A percentile compares a stretch with the other conserved stretches of the same genome.
Evolutionary conservation across 768 basidiomycete genomes (phyloP).

Genomic region (Trametes cingulata): DNA sequence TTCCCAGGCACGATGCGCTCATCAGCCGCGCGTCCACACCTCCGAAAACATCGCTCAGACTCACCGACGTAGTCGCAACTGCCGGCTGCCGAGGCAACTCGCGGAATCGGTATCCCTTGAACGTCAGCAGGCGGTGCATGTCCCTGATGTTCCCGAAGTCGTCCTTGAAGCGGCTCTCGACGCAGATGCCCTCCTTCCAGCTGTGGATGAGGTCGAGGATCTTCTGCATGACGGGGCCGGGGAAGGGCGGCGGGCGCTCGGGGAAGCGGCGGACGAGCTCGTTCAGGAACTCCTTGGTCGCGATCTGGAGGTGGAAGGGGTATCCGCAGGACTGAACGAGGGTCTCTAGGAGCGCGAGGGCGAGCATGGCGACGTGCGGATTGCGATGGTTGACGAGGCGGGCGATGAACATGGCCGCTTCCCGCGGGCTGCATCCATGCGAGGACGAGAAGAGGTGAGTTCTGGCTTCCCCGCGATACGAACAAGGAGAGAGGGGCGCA

Average conservation of each 20-base stretch:
- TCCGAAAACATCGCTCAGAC: conserved; percentile 20
- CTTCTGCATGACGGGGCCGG: conserved; percentile 91
- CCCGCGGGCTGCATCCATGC: conserved; percentile 75
- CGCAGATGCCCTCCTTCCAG: conserved; percentile 95
- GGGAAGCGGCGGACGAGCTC: conserved; percentile 98
- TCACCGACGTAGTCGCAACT: conserved; percentile 44
- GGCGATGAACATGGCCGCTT: conserved; percentile 85
- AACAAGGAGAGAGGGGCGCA: conserved; percentile 40
- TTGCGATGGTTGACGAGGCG: conserved; percentile 90
- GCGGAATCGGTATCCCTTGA: conserved; percentile 88
- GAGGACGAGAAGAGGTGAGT: neutral
- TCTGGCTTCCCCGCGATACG: neutral
- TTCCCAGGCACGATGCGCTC: neutral
- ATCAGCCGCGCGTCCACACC: neutral
- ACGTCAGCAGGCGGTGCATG: conserved; percentile 92
- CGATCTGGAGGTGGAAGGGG: conserved; percentile 93
- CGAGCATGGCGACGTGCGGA: conserved; percentile 85
- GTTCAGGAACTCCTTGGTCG: conserved; percentile 97
- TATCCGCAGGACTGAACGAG: conserved; percentile 97
- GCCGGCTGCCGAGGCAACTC: conserved; percentile 42
- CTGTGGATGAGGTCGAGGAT: conserved; percentile 89
- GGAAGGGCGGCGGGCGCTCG: conserved; percentile 94
- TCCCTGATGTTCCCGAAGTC: conserved; percentile 96
- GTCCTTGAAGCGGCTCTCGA: conserved; percentile 89
- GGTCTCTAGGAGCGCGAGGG: conserved; percentile 84